A percentile compares a stretch with the other conserved stretches of the same genome.
Conservation (phyloP, 164 flowering plant species). For the Magnolia kwangsiensis region DNA sequence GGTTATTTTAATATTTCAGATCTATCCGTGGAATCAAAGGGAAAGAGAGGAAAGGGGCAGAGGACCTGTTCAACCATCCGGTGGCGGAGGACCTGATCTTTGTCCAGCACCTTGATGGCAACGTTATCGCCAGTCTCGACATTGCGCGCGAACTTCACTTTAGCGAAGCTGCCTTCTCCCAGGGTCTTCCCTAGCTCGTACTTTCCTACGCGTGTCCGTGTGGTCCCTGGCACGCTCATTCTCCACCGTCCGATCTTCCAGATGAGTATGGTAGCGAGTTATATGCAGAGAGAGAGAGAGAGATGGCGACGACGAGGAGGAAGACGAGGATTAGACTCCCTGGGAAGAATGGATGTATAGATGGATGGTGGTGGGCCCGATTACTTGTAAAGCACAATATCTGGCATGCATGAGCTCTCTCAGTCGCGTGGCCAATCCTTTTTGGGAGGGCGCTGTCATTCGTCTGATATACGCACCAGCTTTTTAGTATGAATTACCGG, state of each 20-base stretch:
- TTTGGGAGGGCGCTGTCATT: too few species aligned
- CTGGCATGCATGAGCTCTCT: not conserved
- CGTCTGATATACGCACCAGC: not conserved
- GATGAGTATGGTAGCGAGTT: not conserved
- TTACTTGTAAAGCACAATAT: not conserved
- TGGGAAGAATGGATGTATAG: not conserved
- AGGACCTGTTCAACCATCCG: slow-evolving; percentile 83
- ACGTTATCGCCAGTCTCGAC: slow-evolving; percentile 53
- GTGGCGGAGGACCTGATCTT: slow-evolving; percentile 64
- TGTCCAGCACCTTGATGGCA: slow-evolving; percentile 81
- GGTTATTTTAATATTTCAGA: not conserved
- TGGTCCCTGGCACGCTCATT: slow-evolving; percentile 16
- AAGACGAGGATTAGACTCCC: not conserved
- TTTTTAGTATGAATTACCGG: not conserved
- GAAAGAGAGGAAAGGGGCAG: not conserved
- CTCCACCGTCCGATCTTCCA: not conserved
- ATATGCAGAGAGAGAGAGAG: too few species aligned
- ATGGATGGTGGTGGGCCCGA: not conserved
- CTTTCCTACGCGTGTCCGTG: slow-evolving; percentile 66
- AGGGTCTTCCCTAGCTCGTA: slow-evolving; percentile 80
- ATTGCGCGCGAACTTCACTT: slow-evolving; percentile 76
- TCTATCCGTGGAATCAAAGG: not conserved
- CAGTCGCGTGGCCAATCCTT: not conserved
- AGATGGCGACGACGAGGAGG: too few species aligned
- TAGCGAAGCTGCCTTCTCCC: slow-evolving; percentile 93